Percentiles rank a stretch among this genome's conserved stretches.
phyloP scores from a whole-genome alignment of 2,329 filamentous ascomycete genomes.

The Diaporthe ilicicola region DNA sequence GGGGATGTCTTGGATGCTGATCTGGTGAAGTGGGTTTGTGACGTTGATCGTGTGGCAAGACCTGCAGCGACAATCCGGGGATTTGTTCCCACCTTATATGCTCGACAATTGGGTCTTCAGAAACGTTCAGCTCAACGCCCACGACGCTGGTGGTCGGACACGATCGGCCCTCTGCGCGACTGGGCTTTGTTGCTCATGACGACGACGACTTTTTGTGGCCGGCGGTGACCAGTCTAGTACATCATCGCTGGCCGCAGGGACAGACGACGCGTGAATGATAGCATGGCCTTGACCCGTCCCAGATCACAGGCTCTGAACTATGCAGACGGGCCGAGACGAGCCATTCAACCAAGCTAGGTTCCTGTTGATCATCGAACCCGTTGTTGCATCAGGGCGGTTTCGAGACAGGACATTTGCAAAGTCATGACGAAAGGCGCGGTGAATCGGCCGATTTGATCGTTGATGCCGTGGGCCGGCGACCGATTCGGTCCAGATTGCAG shows the following conservation, averaged over 20 bases:
- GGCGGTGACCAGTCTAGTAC: neutral
- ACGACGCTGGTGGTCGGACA: neutral
- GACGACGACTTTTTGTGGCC: slow-evolving; percentile 21
- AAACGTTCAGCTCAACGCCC: neutral
- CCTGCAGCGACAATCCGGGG: neutral
- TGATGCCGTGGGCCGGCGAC: neutral
- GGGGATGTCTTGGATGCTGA: neutral
- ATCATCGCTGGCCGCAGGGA: neutral
- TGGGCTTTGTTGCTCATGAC: slow-evolving; percentile 8
- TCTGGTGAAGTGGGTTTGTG: slow-evolving; percentile 5
- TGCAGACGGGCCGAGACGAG: neutral
- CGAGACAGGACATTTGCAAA: neutral
- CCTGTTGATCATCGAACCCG: slow-evolving; percentile 21
- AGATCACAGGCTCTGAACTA: neutral
- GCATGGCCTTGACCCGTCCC: neutral
- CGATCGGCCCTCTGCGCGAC: neutral
- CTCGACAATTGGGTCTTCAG: neutral
- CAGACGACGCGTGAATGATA: neutral
- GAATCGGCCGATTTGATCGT: slow-evolving; percentile 11
- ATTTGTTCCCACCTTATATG: slow-evolving; percentile 25
- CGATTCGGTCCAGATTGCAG: neutral
- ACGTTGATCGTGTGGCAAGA: neutral
- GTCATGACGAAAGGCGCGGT: slow-evolving; percentile 21
- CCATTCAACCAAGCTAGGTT: neutral
- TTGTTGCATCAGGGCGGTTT: neutral